Evolutionary conservation across 176 grass and related monocot genomes (phyloP), one percentile per base, ranked within the genome.

Genomic region (Phyllostachys edulis): DNA sequence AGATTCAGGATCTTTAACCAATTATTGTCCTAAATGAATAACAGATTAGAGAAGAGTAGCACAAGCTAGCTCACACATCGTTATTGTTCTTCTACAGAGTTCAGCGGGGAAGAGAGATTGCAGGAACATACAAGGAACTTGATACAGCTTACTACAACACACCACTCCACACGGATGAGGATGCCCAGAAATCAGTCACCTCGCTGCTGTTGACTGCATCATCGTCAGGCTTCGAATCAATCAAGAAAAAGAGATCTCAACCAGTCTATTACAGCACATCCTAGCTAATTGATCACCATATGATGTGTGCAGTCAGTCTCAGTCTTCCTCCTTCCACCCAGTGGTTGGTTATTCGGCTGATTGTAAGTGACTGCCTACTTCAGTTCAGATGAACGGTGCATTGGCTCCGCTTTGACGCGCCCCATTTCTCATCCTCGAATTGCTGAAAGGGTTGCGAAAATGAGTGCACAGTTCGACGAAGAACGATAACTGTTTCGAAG

Each of bases 341-440:
- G 59, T 64, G 59, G 40, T 63, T 63, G 81, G 69, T 18, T 40
- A 73, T 73, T 72, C 69, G 6, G 14, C 27, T 14, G 17, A 6
- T 18, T 49, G 76, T 9, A 49, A 36, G 27, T 5, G 5, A 9
- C 42, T 6, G 16, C 39, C 8, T 27, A 59, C 55, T 59, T 59
- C 21, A 88, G 40, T 5, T 56, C 16, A 74, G 82, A 54, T 90
- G 90, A n/a, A 94, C 87, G 0, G 79, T 69, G 82, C 93, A 94
- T 27, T 86, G 85, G 56, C 46, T 80, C 70, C 54, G 37, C 60
- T n/a, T 42, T 0, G 21, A 67, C 4, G 42, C 66, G 0, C 75
- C 81, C 64, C 80, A 71, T 82, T 92, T 92, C 65, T 84, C 88
- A 0, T 88, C 82, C 62, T 86, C 85, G 6, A 89, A 67, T 46